Conservation (phyloP, 1,284 basidiomycete genomes). For the Cutaneotrichosporon mucoides region DNA sequence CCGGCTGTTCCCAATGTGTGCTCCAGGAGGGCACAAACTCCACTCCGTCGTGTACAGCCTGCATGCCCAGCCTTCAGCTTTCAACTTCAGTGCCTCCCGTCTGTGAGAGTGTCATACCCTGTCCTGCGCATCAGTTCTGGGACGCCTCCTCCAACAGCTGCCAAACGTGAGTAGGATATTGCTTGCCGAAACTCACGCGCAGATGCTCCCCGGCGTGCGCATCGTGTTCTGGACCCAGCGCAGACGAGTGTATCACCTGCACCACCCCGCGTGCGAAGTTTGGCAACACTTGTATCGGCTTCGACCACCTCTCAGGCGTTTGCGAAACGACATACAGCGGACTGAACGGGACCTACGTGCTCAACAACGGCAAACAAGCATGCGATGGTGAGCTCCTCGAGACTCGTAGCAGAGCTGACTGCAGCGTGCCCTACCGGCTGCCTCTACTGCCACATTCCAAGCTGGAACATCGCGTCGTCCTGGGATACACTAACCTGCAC, state of each 20-base stretch:
- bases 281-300: conserved; percentile 43
- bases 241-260: conserved; percentile 44
- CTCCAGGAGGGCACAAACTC: conserved; percentile 26
- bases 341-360: conserved; percentile 39
- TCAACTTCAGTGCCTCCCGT: conserved; percentile 32
- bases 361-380: conserved; percentile 38
- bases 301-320: conserved; percentile 39
- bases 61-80: conserved; percentile 27
- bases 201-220: conserved; percentile 47
- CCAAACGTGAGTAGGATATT: conserved; percentile 22
- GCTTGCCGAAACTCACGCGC: not conserved
- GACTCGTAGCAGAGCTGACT: too few relatives aligned
- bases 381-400: conserved; percentile 51
- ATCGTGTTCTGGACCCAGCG: conserved; percentile 42
- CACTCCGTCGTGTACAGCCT: conserved; percentile 30
- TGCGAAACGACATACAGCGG: conserved; percentile 41
- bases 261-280: conserved; percentile 34
- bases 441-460: conserved; percentile 41
- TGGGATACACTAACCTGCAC: conserved; percentile 37
- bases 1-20: conserved; percentile 42
- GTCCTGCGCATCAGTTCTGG: conserved; percentile 40
- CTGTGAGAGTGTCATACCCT: conserved; percentile 31
- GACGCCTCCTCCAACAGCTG: conserved; percentile 30
- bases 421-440: conserved; percentile 50
- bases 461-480: conserved; percentile 33